Conservation (phyloP, 345 rosid genomes). For the Hypericum androsaemum region DNA sequence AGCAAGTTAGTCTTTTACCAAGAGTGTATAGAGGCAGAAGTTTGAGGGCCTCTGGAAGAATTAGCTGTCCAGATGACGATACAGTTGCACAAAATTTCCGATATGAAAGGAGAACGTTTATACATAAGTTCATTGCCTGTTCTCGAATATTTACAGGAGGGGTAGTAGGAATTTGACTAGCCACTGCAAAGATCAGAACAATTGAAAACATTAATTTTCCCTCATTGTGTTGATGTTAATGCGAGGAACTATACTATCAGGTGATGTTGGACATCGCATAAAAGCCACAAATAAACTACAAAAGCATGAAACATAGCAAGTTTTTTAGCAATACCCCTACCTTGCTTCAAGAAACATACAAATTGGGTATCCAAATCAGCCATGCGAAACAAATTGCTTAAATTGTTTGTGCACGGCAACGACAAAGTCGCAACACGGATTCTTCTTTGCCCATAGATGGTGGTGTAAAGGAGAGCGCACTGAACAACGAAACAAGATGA, state of each 20-base stretch:
- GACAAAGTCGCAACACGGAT: constrained; percentile 85
- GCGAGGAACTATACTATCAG: not conserved
- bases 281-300: not conserved
- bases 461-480: constrained; percentile 98
- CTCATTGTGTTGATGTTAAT: not conserved
- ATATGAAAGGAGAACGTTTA: constrained; percentile 66
- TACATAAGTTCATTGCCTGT: constrained; percentile 59
- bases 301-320: not conserved
- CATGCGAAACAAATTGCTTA: constrained; percentile 78
- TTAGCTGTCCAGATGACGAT: constrained; percentile 87
- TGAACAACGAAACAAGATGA: constrained; percentile 22
- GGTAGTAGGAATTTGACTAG: constrained; percentile 59
- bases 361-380: constrained; percentile 97
- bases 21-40: constrained; percentile 86
- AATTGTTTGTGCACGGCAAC: constrained; percentile 79
- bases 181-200: constrained; percentile 35
- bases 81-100: constrained; percentile 96
- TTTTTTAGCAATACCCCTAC: constrained; percentile 23
- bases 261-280: not conserved
- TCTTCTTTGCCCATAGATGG: constrained; percentile 88
- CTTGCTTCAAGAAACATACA: constrained; percentile 93
- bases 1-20: constrained; percentile 29
- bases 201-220: constrained; percentile 2
- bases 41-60: constrained; percentile 96
- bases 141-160: constrained; percentile 59